phyloP scores from a whole-genome alignment of 805 yeast species.

The Zygosaccharomyces rouxii region DNA sequence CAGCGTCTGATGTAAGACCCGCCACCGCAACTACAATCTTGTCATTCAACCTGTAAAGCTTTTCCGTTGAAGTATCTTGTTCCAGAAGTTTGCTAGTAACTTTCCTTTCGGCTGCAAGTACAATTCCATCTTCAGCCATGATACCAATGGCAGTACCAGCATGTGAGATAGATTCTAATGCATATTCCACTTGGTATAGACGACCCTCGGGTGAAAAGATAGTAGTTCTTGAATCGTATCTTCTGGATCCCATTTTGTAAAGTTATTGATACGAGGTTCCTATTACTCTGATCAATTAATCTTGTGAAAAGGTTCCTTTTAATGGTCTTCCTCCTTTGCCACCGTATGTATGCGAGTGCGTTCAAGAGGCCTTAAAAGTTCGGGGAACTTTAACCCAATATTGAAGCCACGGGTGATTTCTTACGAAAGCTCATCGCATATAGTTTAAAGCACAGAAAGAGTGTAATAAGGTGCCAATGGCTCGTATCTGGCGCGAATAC shows the following conservation, averaged over 20 bases:
- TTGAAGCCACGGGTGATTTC: slow-evolving; percentile 3
- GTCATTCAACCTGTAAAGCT: slow-evolving; percentile 80
- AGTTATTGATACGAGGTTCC: neutral
- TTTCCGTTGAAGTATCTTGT: slow-evolving; percentile 90
- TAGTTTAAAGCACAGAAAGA: neutral
- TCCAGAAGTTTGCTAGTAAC: slow-evolving; percentile 89
- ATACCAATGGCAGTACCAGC: slow-evolving; percentile 98
- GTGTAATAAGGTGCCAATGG: slow-evolving; percentile 11
- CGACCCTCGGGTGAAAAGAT: slow-evolving; percentile 99
- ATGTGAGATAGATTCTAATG: slow-evolving; percentile 94
- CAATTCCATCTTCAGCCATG: slow-evolving; percentile 81
- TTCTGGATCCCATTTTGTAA: slow-evolving; percentile 68
- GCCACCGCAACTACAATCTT: slow-evolving; percentile 91
- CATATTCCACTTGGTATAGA: slow-evolving; percentile 94
- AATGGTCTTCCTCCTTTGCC: slow-evolving; percentile 10
- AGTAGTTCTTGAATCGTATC: slow-evolving; percentile 98
- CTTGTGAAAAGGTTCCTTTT: neutral
- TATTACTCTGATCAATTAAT: neutral
- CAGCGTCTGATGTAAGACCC: slow-evolving; percentile 96
- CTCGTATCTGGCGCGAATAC: slow-evolving; percentile 38
- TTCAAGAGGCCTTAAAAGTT: slow-evolving; percentile 3
- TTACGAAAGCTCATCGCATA: slow-evolving; percentile 6
- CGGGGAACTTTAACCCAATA: neutral
- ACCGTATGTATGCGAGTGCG: slow-evolving; percentile 6
- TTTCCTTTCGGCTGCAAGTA: slow-evolving; percentile 93